phyloP scores from a whole-genome alignment of 2,329 filamentous ascomycete genomes.

The Cordyceps tenuipes region DNA sequence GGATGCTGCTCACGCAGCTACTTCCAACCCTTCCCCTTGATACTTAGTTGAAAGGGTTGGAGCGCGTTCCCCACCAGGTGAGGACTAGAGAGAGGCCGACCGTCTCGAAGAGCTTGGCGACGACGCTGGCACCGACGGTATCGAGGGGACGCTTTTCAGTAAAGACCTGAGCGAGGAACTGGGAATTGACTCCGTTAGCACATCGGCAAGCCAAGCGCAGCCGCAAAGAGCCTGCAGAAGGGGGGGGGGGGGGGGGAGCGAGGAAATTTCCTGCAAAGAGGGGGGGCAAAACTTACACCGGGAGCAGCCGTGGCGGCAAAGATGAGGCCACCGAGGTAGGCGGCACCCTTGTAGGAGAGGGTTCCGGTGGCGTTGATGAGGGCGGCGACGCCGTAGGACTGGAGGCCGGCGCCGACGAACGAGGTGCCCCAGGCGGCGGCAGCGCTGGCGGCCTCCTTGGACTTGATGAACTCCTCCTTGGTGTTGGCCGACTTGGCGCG shows the following conservation, averaged over 20 bases:
- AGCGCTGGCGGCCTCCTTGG: slow-evolving; percentile 82
- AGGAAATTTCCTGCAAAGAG: too few species aligned
- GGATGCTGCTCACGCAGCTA: not conserved
- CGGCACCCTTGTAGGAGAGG: slow-evolving; percentile 92
- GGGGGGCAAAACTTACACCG: slow-evolving; percentile 57
- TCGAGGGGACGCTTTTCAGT: slow-evolving; percentile 89
- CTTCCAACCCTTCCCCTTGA: not conserved
- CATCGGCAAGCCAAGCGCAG: too few species aligned
- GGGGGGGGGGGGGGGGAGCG: too few species aligned
- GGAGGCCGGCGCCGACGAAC: slow-evolving; percentile 77
- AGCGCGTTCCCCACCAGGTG: slow-evolving; percentile 95
- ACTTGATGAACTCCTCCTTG: slow-evolving; percentile 93
- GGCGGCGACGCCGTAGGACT: slow-evolving; percentile 83
- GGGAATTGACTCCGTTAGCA: not conserved
- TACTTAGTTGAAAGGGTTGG: slow-evolving; percentile 86
- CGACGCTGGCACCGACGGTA: slow-evolving; percentile 74
- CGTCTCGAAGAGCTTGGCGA: slow-evolving; percentile 85
- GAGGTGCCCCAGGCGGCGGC: slow-evolving; percentile 87
- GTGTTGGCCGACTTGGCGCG: slow-evolving; percentile 84
- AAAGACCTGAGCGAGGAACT: slow-evolving; percentile 82
- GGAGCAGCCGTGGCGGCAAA: slow-evolving; percentile 88
- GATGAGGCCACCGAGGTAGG: slow-evolving; percentile 84
- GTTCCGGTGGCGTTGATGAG: slow-evolving; percentile 93
- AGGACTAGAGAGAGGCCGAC: slow-evolving; percentile 86
- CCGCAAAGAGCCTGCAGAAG: too few species aligned